These are phyloP conservation scores for Zymoseptoria crescenta DNA, from an alignment of 2,329 filamentous ascomycete genomes.

Conservation along the genomic window DNA sequence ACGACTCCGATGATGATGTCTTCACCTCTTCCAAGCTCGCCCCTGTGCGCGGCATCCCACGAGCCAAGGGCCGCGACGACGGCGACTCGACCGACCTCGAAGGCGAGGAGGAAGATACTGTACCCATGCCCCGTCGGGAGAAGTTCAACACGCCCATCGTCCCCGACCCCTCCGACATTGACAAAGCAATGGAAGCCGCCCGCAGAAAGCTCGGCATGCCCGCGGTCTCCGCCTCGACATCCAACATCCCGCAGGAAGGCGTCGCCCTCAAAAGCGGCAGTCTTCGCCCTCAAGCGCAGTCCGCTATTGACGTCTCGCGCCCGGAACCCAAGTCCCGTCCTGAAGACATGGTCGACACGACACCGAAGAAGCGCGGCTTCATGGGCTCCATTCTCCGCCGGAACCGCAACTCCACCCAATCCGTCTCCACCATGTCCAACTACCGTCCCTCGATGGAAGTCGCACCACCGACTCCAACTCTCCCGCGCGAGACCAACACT, in stretches of 20 bases:
- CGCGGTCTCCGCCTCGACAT: slow-evolving; percentile 2
- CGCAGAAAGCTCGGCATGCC: slow-evolving; percentile 26
- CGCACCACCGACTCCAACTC: background rate
- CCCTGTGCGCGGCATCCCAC: slow-evolving; percentile 54
- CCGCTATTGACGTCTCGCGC: slow-evolving; percentile 45
- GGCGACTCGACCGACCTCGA: slow-evolving; percentile 49
- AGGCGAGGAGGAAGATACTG: slow-evolving; percentile 35
- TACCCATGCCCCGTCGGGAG: slow-evolving; percentile 21
- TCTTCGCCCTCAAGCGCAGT: slow-evolving; percentile 36
- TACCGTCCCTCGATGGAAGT: slow-evolving; percentile 2
- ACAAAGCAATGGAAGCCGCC: slow-evolving; percentile 31
- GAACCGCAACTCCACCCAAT: slow-evolving; percentile 23
- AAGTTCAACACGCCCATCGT: slow-evolving; percentile 25
- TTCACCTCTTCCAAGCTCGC: slow-evolving; percentile 32
- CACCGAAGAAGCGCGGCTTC: slow-evolving; percentile 24
- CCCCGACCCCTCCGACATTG: slow-evolving; percentile 29
- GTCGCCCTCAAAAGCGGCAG: slow-evolving; percentile 30
- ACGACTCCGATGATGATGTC: slow-evolving; percentile 46
- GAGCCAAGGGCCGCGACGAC: slow-evolving; percentile 47
- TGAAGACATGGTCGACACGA: slow-evolving; percentile 8
- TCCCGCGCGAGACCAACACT: background rate
- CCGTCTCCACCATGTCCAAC: slow-evolving; percentile 15
- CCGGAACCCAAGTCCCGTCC: slow-evolving; percentile 12
- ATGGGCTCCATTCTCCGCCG: slow-evolving; percentile 30
- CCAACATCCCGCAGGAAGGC: slow-evolving; percentile 24